Conservation (phyloP, 2,329 filamentous ascomycete species). For the Talaromyces rugulosus region DNA sequence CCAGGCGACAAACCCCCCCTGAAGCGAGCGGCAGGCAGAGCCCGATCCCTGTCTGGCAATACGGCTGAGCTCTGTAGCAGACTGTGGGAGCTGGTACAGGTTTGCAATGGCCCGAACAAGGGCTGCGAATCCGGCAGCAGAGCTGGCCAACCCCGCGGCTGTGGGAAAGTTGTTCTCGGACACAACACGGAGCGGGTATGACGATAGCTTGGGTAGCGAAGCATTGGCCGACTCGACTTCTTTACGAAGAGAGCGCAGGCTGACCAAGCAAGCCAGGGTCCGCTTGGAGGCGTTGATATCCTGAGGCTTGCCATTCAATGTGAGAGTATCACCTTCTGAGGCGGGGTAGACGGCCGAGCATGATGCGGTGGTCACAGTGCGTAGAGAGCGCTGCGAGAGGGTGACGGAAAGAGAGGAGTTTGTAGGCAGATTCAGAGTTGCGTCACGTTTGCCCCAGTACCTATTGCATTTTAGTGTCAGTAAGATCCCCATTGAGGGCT, state of each 20-base stretch:
- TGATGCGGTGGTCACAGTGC: conserved; percentile 92
- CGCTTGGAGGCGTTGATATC: conserved; percentile 77
- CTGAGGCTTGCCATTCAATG: conserved; percentile 77
- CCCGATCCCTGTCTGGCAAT: conserved; percentile 93
- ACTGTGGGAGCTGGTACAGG: conserved; percentile 79
- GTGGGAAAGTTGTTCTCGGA: conserved; percentile 99
- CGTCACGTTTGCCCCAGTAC: conserved; percentile 97
- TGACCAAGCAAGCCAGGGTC: conserved; percentile 90
- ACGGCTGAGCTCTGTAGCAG: conserved; percentile 75
- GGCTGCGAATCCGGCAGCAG: conserved; percentile 63
- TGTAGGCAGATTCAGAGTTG: conserved; percentile 90
- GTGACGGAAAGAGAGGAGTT: conserved; percentile 98
- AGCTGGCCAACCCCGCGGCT: conserved; percentile 74
- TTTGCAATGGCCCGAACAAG: conserved; percentile 78
- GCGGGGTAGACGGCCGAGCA: conserved; percentile 69
- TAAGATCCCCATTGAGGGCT: neutral
- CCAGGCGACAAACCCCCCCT: conserved; percentile 97
- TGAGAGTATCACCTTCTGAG: conserved; percentile 59
- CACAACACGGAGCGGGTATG: conserved; percentile 75
- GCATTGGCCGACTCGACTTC: conserved; percentile 68
- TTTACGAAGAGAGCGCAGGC: conserved; percentile 72
- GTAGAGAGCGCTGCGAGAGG: conserved; percentile 86
- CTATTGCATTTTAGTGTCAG: conserved; percentile 29
- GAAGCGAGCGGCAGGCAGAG: conserved; percentile 86
- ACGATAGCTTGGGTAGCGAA: conserved; percentile 75